A percentile compares a stretch with the other conserved stretches of the same genome.
phyloP scores from a whole-genome alignment of 495 filamentous ascomycete genomes.

The Xylaria acuta region DNA sequence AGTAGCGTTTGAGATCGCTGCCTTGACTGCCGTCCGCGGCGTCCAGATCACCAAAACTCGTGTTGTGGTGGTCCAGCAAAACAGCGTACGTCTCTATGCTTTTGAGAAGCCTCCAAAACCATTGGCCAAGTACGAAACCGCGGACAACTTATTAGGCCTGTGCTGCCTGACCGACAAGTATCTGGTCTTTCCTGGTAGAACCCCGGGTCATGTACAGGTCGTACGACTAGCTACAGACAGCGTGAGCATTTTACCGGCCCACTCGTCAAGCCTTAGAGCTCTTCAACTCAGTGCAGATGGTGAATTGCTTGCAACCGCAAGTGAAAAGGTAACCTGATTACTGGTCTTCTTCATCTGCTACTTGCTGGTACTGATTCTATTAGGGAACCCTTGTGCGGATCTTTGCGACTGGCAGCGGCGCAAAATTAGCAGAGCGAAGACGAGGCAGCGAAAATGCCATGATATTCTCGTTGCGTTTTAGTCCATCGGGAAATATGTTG shows the following conservation, averaged over 20 bases:
- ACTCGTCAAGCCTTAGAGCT: slow-evolving; percentile 78
- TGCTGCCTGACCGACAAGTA: slow-evolving; percentile 76
- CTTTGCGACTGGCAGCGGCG: slow-evolving; percentile 77
- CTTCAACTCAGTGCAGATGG: slow-evolving; percentile 81
- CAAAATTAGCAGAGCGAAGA: slow-evolving; percentile 80
- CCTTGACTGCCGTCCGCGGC: slow-evolving; percentile 70
- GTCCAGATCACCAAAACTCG: slow-evolving; percentile 78
- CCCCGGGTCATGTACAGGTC: slow-evolving; percentile 88
- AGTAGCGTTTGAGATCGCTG: slow-evolving; percentile 63
- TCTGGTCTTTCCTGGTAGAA: slow-evolving; percentile 83
- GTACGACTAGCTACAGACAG: slow-evolving; percentile 81
- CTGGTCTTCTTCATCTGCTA: background rate
- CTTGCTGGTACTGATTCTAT: slow-evolving; percentile 1
- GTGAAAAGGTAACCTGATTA: slow-evolving; percentile 69
- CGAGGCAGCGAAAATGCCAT: slow-evolving; percentile 87
- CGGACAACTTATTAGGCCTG: slow-evolving; percentile 83
- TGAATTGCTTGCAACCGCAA: slow-evolving; percentile 85
- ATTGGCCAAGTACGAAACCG: slow-evolving; percentile 79
- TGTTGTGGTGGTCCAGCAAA: slow-evolving; percentile 81
- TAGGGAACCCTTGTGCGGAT: slow-evolving; percentile 89
- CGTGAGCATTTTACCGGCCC: slow-evolving; percentile 93
- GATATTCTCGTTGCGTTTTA: slow-evolving; percentile 87
- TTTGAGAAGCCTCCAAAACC: slow-evolving; percentile 79
- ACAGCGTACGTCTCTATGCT: slow-evolving; percentile 81
- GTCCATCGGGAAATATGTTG: slow-evolving; percentile 74